Evolutionary conservation across 495 filamentous ascomycete genomes (phyloP).

Genomic region (Aspergillus hancockii): DNA sequence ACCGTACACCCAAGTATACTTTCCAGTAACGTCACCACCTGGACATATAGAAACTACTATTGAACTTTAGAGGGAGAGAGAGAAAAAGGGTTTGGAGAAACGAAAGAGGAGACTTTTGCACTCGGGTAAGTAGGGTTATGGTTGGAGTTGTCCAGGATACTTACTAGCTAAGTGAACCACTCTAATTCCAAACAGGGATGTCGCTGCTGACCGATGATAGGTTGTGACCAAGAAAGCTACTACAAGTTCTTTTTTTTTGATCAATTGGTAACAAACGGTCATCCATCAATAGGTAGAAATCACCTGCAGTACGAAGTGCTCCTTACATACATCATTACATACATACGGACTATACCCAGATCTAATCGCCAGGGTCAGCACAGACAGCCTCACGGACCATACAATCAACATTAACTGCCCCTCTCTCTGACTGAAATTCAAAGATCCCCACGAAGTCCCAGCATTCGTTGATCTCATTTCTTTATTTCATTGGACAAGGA

Average conservation of each 20-base stretch:
- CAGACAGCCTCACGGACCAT: slow-evolving; percentile 36
- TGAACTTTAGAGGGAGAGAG: not conserved
- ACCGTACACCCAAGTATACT: not conserved
- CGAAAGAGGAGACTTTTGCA: not conserved
- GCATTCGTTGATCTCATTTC: not conserved
- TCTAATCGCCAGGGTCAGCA: slow-evolving; percentile 19
- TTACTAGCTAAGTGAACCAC: no score
- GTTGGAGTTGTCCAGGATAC: no score
- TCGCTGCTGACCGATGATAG: no score
- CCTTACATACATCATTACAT: not conserved
- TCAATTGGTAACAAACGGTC: no score
- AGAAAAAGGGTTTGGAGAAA: not conserved
- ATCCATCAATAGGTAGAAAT: not conserved
- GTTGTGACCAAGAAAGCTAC: no score
- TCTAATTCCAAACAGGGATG: no score
- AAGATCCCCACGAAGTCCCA: not conserved
- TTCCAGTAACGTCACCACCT: slow-evolving; percentile 1
- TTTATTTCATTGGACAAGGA: no score
- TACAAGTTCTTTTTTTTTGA: no score
- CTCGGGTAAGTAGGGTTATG: not conserved
- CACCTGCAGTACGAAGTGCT: not conserved
- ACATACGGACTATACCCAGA: not conserved
- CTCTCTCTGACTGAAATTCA: slow-evolving; percentile 6
- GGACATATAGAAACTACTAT: not conserved
- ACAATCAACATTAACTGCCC: slow-evolving; percentile 16